Base-by-base conservation (phyloP, 1,284 basidiomycete genomes). In the Psilocybe mexicana region DNA sequence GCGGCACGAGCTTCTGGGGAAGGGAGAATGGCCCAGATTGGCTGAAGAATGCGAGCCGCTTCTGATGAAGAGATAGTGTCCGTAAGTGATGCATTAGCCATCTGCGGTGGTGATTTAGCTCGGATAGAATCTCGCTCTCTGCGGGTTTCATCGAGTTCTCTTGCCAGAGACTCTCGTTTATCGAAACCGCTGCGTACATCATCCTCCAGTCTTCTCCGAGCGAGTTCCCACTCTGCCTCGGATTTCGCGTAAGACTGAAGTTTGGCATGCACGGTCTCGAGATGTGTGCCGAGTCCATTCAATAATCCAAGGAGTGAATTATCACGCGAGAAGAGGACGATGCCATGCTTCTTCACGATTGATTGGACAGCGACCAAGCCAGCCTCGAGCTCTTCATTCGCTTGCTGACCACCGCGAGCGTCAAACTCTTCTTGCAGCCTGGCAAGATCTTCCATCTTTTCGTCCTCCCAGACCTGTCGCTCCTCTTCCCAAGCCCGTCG, bases 11-110 rank as follows among this genome's bases (percentile, higher is more conserved):
- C 80, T 70, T 90, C 88, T 4, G 90, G 85, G 0, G 91, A 88
- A 6, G 94, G 93, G 0, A 96, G 82, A 36, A 87, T 78, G 3
- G 78, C 72, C 93, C 93, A 96, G n/a, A 94, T 65, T 5, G 88
- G 84, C 49, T 82, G 80, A 33, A 96, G 81, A 26, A 87, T 72
- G 2, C 84, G 74, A 38, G 86, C 76, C 57, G 92, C 77, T 52
- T 91, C 87, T 12, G 51, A 43, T 11, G 57, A 57, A n/a, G 36
- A 38, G 6, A 52, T 49, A 2, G 54, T 45, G n/a, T 35, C 33
- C 7, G 44, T 28, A 11, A 43, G 30, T 44, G 58, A 58, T 43
- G 35, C 30, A 28, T 26, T 35, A 47, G 44, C 18, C 46, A 48
- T 35, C 26, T 26, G 46, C n/a, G 30, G 46, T 4, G 46, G 30